These are phyloP conservation scores for Arabidopsis hybrid DNA, from an alignment of 441 rosid species.

Conservation along the genomic window DNA sequence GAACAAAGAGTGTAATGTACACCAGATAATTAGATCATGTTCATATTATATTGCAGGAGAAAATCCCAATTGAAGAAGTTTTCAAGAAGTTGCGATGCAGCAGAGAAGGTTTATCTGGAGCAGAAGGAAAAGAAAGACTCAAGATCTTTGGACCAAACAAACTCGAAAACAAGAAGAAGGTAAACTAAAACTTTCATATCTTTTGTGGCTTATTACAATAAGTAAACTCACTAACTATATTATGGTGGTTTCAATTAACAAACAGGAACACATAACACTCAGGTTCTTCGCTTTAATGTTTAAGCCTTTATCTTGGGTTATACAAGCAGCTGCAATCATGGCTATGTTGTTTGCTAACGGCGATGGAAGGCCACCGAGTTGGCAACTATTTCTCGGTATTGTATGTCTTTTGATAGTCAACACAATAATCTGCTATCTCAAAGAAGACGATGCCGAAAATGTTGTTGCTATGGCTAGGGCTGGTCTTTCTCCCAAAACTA, in stretches of 20 bases:
- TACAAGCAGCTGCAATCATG: constrained; percentile 89
- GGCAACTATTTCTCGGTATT: constrained; percentile 86
- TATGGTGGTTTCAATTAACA: neutral
- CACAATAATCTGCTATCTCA: constrained; percentile 76
- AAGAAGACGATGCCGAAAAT: constrained; percentile 89
- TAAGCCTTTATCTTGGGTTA: constrained; percentile 92
- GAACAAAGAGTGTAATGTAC: too few relatives aligned
- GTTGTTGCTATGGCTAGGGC: constrained; percentile 95
- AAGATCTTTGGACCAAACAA: constrained; percentile 62
- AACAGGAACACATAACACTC: constrained; percentile 79
- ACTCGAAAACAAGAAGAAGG: constrained; percentile 56
- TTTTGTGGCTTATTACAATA: neutral
- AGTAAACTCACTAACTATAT: neutral
- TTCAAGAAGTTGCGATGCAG: constrained; percentile 57
- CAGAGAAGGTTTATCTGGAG: constrained; percentile 53
- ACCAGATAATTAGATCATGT: too few relatives aligned
- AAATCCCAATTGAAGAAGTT: constrained; percentile 63
- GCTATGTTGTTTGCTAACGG: constrained; percentile 88
- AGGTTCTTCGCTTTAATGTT: constrained; percentile 93
- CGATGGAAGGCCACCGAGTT: constrained; percentile 72
- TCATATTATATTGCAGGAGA: constrained; percentile 47
- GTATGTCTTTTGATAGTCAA: constrained; percentile 75
- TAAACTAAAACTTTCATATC: neutral
- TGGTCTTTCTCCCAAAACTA: constrained; percentile 88
- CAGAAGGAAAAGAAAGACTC: constrained; percentile 54